phyloP scores from a whole-genome alignment of 2,329 filamentous ascomycete species.

The Celoporthe dispersa region DNA sequence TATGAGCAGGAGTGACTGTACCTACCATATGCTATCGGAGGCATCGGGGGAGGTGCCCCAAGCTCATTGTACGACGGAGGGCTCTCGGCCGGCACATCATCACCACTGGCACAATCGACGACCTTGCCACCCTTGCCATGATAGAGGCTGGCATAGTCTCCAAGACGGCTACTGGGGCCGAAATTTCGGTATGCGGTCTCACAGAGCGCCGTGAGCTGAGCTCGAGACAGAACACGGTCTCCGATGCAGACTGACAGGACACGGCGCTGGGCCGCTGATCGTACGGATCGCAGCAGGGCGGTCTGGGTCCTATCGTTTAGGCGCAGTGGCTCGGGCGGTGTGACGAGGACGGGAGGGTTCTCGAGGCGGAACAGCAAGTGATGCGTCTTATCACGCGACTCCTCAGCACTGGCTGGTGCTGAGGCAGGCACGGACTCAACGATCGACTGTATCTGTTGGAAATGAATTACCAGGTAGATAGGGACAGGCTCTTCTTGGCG shows the following conservation, averaged over 20 bases:
- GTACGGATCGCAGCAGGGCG: conserved; percentile 19
- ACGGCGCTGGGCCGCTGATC: conserved; percentile 14
- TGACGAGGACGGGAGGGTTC: neutral
- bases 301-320: conserved; percentile 23
- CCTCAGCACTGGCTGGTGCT: neutral
- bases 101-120: neutral
- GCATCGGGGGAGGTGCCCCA: conserved; percentile 12
- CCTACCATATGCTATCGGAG: conserved; percentile 11
- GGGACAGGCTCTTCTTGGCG: neutral
- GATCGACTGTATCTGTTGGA: conserved; percentile 7
- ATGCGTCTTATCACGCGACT: neutral
- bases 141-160: conserved; percentile 15
- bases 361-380: conserved; percentile 1
- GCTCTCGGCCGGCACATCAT: neutral
- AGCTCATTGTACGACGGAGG: conserved; percentile 24
- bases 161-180: neutral
- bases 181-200: conserved; percentile 13
- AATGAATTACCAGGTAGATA: neutral
- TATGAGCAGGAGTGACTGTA: neutral
- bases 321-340: conserved; percentile 11
- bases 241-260: conserved; percentile 12
- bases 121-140: conserved; percentile 18
- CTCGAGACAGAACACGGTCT: neutral
- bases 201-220: conserved; percentile 18
- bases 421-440: neutral